Conservation (phyloP, 306 rosid genomes). For the Acacia confusa region DNA sequence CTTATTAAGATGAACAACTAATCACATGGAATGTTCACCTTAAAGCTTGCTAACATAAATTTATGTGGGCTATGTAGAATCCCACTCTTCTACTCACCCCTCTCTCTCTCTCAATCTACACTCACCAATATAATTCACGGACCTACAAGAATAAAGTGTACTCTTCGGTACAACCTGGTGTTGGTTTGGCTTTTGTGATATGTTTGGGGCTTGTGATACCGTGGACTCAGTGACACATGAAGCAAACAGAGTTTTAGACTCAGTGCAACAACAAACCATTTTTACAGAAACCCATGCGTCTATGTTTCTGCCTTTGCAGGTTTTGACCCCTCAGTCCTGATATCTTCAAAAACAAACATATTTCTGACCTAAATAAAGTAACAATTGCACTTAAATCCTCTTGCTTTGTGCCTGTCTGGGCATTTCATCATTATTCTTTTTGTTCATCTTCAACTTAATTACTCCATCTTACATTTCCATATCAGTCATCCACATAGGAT, state of each 20-base stretch:
- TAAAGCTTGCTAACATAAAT: neutral
- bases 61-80: slow-evolving; percentile 5
- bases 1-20: neutral
- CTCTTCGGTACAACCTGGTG: slow-evolving; percentile 57
- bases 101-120: neutral
- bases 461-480: slow-evolving; percentile 18
- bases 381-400: neutral
- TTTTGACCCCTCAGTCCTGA: slow-evolving; percentile 32
- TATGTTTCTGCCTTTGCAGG: slow-evolving; percentile 28
- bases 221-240: slow-evolving; percentile 26
- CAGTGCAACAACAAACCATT: slow-evolving; percentile 24
- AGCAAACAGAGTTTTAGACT: slow-evolving; percentile 23
- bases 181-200: slow-evolving; percentile 47
- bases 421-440: slow-evolving; percentile 6
- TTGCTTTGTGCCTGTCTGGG: neutral
- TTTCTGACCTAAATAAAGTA: neutral
- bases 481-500: neutral
- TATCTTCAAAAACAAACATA: slow-evolving; percentile 8
- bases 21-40: neutral
- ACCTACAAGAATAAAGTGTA: slow-evolving; percentile 43
- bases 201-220: slow-evolving; percentile 54
- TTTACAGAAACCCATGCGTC: slow-evolving; percentile 57
- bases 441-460: neutral
- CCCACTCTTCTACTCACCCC: slow-evolving; percentile 5
- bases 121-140: slow-evolving; percentile 46